Evolutionary conservation across 2,329 filamentous ascomycete species (phyloP).

Genomic region (Raffaelea albimanens): DNA sequence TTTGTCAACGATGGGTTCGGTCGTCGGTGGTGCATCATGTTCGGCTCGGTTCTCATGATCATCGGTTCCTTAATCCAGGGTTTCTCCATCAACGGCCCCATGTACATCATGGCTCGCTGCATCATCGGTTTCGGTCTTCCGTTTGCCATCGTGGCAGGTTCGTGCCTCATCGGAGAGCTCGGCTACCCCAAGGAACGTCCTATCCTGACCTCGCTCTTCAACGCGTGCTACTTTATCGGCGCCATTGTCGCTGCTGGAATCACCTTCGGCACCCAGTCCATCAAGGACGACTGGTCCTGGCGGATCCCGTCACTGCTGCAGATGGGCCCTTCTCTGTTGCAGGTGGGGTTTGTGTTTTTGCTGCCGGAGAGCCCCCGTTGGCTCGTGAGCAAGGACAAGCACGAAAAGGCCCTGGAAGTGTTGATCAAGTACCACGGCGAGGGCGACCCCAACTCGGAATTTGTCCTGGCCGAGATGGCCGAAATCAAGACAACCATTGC

Average conservation of each 20-base stretch:
- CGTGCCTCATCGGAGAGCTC: slow-evolving; percentile 49
- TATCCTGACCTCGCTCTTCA: slow-evolving; percentile 48
- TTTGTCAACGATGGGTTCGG: slow-evolving; percentile 41
- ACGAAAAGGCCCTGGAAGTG: slow-evolving; percentile 16
- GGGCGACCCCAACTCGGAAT: slow-evolving; percentile 37
- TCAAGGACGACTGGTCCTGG: slow-evolving; percentile 27
- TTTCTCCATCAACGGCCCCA: slow-evolving; percentile 34
- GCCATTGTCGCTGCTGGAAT: slow-evolving; percentile 39
- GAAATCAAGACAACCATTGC: slow-evolving; percentile 49
- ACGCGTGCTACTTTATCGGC: slow-evolving; percentile 43
- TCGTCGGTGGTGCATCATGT: slow-evolving; percentile 40
- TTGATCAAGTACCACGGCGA: slow-evolving; percentile 32
- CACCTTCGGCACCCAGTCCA: slow-evolving; percentile 34
- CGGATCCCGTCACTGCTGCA: slow-evolving; percentile 32
- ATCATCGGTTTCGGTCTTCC: slow-evolving; percentile 54
- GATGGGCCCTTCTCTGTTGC: slow-evolving; percentile 23
- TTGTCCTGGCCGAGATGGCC: slow-evolving; percentile 49
- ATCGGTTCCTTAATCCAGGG: slow-evolving; percentile 43
- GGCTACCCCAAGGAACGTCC: slow-evolving; percentile 52
- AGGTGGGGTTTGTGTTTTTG: slow-evolving; percentile 28
- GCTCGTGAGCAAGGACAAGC: slow-evolving; percentile 17
- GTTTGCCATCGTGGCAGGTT: slow-evolving; percentile 48
- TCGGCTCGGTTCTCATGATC: slow-evolving; percentile 42
- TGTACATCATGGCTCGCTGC: slow-evolving; percentile 52
- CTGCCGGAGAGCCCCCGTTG: slow-evolving; percentile 19